A percentile compares a stretch with the other conserved stretches of the same genome.
Evolutionary conservation across 768 basidiomycete species (phyloP).

Genomic region (Boletus rubropictus): DNA sequence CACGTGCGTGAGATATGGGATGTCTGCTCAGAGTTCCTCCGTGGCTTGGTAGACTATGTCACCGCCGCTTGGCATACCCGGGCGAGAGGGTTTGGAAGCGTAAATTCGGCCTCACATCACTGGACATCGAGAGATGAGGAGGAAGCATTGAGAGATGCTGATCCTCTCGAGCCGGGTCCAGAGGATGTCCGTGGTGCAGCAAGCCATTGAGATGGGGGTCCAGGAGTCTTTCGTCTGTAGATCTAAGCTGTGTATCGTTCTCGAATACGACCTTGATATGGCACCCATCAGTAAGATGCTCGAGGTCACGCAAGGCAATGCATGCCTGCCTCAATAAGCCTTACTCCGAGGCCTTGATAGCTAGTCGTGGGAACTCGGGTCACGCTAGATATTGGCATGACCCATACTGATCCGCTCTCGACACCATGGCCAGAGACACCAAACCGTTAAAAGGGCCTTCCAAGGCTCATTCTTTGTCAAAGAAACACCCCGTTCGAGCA

Average conservation of each 20-base stretch:
- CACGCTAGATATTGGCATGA: too few relatives aligned
- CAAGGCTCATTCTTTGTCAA: slow-evolving; percentile 7
- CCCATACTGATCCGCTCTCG: too few relatives aligned
- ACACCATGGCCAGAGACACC: slow-evolving; percentile 16
- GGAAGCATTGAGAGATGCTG: slow-evolving; percentile 20
- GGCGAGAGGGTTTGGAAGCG: slow-evolving; percentile 4
- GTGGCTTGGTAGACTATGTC: slow-evolving; percentile 9
- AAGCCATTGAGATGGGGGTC: not conserved
- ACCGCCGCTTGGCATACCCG: slow-evolving; percentile 15
- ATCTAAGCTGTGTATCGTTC: slow-evolving; percentile 1
- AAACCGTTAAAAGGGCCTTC: slow-evolving; percentile 11
- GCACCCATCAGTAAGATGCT: too few relatives aligned
- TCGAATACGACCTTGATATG: slow-evolving; percentile 23
- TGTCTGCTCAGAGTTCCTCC: slow-evolving; percentile 18
- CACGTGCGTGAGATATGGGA: slow-evolving; percentile 23
- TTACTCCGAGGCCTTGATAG: too few relatives aligned
- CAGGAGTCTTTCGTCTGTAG: slow-evolving; percentile 8
- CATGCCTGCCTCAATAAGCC: too few relatives aligned
- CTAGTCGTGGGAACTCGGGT: too few relatives aligned
- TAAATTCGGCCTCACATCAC: slow-evolving; percentile 27
- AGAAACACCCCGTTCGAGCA: slow-evolving; percentile 45
- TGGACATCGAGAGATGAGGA: slow-evolving; percentile 31
- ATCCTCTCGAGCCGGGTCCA: slow-evolving; percentile 19
- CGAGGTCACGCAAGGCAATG: too few relatives aligned
- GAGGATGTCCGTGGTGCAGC: slow-evolving; percentile 1